Evolutionary conservation across 116 monocot species (phyloP).

Genomic region (Iris pallida): DNA sequence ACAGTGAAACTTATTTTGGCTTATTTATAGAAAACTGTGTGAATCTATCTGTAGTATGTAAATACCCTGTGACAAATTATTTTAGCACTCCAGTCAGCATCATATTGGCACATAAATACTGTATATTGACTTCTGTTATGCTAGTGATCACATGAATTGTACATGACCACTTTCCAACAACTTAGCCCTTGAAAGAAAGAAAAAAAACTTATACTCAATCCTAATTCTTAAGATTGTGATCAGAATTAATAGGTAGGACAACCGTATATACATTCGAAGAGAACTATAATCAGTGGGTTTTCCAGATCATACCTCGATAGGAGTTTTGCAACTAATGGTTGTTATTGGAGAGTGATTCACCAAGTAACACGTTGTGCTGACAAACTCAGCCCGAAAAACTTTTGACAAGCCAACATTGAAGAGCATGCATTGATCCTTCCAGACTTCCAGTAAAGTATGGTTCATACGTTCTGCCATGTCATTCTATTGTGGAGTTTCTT

Average conservation of each 20-base stretch:
- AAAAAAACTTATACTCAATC: too few relatives aligned
- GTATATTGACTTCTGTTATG: too few relatives aligned
- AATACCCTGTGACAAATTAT: too few relatives aligned
- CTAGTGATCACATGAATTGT: too few relatives aligned
- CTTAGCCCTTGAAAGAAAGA: too few relatives aligned
- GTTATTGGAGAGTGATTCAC: not conserved
- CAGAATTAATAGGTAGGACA: not conserved
- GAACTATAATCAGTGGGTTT: not conserved
- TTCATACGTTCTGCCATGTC: not conserved
- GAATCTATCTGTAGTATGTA: too few relatives aligned
- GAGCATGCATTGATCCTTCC: not conserved
- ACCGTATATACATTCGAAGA: not conserved
- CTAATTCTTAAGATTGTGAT: too few relatives aligned
- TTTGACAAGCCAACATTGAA: not conserved
- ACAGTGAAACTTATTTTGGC: too few relatives aligned
- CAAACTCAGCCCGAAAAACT: not conserved
- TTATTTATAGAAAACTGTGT: too few relatives aligned
- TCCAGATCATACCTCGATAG: not conserved
- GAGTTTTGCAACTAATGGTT: not conserved
- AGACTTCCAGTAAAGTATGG: not conserved
- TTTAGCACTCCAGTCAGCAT: too few relatives aligned
- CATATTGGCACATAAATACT: too few relatives aligned
- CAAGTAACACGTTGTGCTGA: not conserved
- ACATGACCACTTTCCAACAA: too few relatives aligned
- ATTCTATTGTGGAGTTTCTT: not conserved